Evolutionary conservation across 768 basidiomycete genomes (phyloP).

Genomic region (Tephrocybe rancida): DNA sequence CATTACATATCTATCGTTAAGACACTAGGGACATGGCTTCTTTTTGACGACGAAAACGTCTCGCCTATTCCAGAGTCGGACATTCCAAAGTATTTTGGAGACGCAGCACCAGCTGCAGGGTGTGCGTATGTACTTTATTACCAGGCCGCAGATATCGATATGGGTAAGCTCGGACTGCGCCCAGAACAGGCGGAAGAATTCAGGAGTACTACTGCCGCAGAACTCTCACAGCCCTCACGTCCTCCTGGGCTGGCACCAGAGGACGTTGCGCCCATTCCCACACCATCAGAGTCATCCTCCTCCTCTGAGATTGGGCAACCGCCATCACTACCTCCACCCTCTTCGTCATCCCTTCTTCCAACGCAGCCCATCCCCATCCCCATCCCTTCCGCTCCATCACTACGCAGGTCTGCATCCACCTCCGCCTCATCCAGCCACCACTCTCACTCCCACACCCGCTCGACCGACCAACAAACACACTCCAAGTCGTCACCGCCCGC

Average conservation of each 20-base stretch:
- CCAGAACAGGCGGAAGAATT: slow-evolving; percentile 6
- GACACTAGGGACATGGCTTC: slow-evolving; percentile 80
- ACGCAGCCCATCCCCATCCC: background rate
- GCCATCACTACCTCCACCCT: background rate
- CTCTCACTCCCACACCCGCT: background rate
- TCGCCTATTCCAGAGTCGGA: slow-evolving; percentile 86
- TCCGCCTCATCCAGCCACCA: slow-evolving; percentile 16
- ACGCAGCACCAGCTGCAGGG: slow-evolving; percentile 67
- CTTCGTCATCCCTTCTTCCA: background rate
- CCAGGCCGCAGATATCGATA: slow-evolving; percentile 88
- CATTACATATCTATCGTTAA: slow-evolving; percentile 97
- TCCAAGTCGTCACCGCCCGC: background rate
- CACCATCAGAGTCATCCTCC: slow-evolving; percentile 10
- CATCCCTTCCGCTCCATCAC: background rate
- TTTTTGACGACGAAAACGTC: slow-evolving; percentile 96
- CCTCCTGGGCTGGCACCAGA: slow-evolving; percentile 15
- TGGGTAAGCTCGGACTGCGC: slow-evolving; percentile 67
- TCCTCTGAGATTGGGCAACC: background rate
- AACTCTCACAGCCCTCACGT: background rate
- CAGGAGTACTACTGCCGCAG: background rate
- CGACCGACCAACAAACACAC: background rate
- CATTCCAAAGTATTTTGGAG: slow-evolving; percentile 94
- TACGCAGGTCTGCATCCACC: slow-evolving; percentile 16
- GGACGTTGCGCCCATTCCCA: slow-evolving; percentile 3
- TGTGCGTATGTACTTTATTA: slow-evolving; percentile 98